phyloP scores from a whole-genome alignment of 305 asterid genomes.

The Fraxinus sp. region DNA sequence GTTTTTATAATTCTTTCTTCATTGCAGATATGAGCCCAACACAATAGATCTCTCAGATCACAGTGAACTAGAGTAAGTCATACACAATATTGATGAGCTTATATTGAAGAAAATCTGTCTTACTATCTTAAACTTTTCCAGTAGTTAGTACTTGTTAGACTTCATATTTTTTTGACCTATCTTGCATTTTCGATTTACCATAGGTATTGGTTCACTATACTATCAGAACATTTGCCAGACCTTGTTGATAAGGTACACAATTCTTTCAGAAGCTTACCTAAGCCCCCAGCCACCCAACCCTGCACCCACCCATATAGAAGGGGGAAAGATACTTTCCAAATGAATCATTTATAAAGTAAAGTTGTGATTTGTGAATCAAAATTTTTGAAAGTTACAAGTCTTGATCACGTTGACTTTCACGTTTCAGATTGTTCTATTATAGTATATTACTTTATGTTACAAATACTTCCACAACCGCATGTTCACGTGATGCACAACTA shows the following conservation, averaged over 20 bases:
- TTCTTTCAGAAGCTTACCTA: background rate
- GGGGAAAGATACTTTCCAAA: background rate
- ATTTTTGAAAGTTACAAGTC: background rate
- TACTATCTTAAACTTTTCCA: background rate
- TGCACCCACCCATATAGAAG: background rate
- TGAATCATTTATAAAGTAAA: background rate
- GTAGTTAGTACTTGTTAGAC: background rate
- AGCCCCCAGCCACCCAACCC: background rate
- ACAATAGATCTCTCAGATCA: conserved; percentile 91
- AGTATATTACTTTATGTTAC: background rate
- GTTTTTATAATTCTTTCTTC: conserved; percentile 2
- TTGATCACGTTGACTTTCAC: conserved; percentile 1
- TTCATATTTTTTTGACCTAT: background rate
- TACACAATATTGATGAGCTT: conserved; percentile 13
- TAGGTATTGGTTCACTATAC: conserved; percentile 95
- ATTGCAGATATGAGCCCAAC: conserved; percentile 91
- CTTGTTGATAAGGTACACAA: conserved; percentile 86
- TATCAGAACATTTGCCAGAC: conserved; percentile 83
- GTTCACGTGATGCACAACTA: background rate
- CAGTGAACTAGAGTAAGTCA: conserved; percentile 85
- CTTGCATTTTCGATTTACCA: conserved; percentile 21
- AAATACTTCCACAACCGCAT: background rate
- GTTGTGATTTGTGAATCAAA: background rate
- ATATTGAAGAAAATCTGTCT: background rate
- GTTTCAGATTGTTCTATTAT: background rate